A percentile compares a stretch with the other conserved stretches of the same genome.
Conservation (phyloP, 768 basidiomycete genomes). For the Gautieria morchelliformis region DNA sequence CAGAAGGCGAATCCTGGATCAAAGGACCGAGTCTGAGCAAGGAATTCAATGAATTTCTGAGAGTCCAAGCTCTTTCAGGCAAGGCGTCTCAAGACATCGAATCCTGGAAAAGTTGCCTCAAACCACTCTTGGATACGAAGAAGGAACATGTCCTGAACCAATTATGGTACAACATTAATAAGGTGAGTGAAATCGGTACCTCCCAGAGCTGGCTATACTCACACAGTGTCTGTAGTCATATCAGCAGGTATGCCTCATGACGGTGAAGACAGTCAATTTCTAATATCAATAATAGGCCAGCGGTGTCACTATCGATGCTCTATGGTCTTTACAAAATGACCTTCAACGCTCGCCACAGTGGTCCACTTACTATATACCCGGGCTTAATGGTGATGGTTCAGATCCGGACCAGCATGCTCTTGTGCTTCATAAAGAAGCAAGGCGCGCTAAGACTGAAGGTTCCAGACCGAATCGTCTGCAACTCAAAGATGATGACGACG, state of each 20-base stretch:
- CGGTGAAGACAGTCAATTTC: neutral
- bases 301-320: slow-evolving; percentile 45
- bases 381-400: slow-evolving; percentile 21
- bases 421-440: slow-evolving; percentile 11
- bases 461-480: slow-evolving; percentile 7
- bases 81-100: slow-evolving; percentile 32
- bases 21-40: slow-evolving; percentile 10
- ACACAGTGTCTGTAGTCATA: neutral
- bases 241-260: neutral
- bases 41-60: slow-evolving; percentile 3
- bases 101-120: slow-evolving; percentile 29
- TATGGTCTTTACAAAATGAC: slow-evolving; percentile 54
- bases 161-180: slow-evolving; percentile 15
- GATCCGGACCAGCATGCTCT: slow-evolving; percentile 16
- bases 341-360: slow-evolving; percentile 50
- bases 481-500: slow-evolving; percentile 28
- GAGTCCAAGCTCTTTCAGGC: slow-evolving; percentile 1
- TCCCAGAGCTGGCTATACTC: neutral
- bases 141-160: slow-evolving; percentile 8
- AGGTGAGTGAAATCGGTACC: slow-evolving; percentile 6
- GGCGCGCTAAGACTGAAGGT: slow-evolving; percentile 4
- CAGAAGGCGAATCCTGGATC: slow-evolving; percentile 46
- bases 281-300: neutral
- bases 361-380: slow-evolving; percentile 31
- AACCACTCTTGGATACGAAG: slow-evolving; percentile 48